A percentile compares a stretch with the other conserved stretches of the same genome.
Evolutionary conservation across 371 early-diverging fungal genomes (phyloP).

Genomic region (Apophysomyces sp.): DNA sequence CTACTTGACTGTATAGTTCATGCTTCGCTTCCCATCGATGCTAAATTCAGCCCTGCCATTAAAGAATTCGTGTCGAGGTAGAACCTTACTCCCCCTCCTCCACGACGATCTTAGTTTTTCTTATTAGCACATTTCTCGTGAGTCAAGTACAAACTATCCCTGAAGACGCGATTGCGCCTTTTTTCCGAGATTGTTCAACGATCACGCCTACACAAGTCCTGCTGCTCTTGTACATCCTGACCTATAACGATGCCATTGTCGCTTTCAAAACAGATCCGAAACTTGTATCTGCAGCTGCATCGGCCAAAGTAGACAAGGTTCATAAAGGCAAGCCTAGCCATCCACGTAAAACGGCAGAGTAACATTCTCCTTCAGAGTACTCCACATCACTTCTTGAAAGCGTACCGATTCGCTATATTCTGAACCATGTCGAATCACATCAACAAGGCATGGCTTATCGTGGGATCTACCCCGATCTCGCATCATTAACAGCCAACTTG

Average conservation of each 20-base stretch:
- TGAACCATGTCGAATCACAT: conserved; percentile 36
- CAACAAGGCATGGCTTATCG: conserved; percentile 30
- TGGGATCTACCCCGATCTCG: conserved; percentile 43
- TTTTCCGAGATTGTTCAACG: conserved; percentile 18
- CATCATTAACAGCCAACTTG: conserved; percentile 39
- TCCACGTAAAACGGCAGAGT: neutral
- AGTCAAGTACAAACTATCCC: conserved; percentile 28
- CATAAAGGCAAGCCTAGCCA: conserved; percentile 21
- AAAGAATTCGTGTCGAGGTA: conserved; percentile 44
- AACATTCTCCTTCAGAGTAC: conserved; percentile 26
- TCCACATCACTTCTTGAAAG: conserved; percentile 25
- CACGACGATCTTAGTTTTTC: conserved; percentile 12
- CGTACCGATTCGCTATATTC: conserved; percentile 42
- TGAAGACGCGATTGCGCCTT: conserved; percentile 24
- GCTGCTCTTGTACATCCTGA: conserved; percentile 38
- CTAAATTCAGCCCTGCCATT: conserved; percentile 33
- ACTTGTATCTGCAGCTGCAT: conserved; percentile 10
- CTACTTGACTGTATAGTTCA: conserved; percentile 32
- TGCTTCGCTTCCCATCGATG: conserved; percentile 36
- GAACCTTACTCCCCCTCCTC: neutral
- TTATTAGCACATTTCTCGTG: conserved; percentile 7
- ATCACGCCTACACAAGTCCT: conserved; percentile 40
- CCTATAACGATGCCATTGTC: conserved; percentile 40
- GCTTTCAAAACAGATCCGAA: conserved; percentile 34
- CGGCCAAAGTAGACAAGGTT: conserved; percentile 5